Percentiles rank a stretch among this genome's conserved stretches.
Conservation (phyloP, 345 rosid species). For the Eucalyptus sp. region DNA sequence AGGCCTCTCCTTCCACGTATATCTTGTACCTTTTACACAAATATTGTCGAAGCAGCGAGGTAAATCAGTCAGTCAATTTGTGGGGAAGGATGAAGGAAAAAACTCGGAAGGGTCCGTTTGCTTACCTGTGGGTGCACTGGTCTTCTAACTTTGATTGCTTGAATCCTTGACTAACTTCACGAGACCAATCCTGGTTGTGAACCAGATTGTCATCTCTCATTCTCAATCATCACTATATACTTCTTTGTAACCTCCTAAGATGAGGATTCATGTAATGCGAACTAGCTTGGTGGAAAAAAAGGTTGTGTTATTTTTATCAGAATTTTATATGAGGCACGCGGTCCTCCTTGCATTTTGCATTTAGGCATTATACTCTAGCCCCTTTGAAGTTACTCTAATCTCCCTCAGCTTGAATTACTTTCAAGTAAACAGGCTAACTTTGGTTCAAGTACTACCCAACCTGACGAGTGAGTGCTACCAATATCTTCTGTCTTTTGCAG, state of each 20-base stretch:
- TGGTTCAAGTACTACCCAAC: not conserved
- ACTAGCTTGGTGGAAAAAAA: not conserved
- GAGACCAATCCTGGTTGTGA: conserved; percentile 18
- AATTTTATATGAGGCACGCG: not conserved
- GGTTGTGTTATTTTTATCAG: not conserved
- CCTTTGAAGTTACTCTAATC: not conserved
- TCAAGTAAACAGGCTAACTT: not conserved
- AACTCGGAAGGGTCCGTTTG: not conserved
- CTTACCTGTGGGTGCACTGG: conserved; percentile 47
- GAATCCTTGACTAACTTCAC: conserved; percentile 19
- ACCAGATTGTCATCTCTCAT: not conserved
- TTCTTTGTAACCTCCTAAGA: not conserved
- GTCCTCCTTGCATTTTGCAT: not conserved
- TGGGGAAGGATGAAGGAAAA: not conserved
- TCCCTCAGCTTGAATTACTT: not conserved
- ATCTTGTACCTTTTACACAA: conserved; percentile 25
- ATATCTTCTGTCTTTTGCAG: not conserved
- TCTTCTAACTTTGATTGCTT: conserved; percentile 27
- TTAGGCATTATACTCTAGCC: not conserved
- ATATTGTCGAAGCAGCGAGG: not conserved
- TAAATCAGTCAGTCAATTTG: not conserved
- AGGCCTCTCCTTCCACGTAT: conserved; percentile 35
- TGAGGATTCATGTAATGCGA: not conserved
- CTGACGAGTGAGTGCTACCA: not conserved
- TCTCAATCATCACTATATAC: not conserved